A percentile compares a stretch with the other conserved stretches of the same genome.
Evolutionary conservation across 2,329 filamentous ascomycete species (phyloP).

Genomic region (Elsinoe arachidis): DNA sequence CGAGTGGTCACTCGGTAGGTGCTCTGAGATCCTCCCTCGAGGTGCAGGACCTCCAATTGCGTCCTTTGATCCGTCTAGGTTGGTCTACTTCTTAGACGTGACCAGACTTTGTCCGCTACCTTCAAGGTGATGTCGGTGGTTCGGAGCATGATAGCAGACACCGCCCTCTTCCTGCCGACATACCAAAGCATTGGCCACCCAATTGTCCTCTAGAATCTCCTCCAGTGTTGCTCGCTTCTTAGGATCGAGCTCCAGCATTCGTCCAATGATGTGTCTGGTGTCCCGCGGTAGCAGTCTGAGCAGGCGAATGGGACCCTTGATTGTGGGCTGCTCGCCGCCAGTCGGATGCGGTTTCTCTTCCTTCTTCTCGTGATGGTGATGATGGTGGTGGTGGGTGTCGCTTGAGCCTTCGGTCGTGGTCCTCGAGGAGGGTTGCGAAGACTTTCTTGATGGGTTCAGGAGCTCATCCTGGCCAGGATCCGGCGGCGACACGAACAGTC

Average conservation of each 20-base stretch:
- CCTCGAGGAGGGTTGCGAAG: slow-evolving; percentile 10
- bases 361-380: slow-evolving; percentile 17
- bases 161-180: slow-evolving; percentile 73
- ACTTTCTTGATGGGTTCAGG: slow-evolving; percentile 19
- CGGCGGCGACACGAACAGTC: slow-evolving; percentile 79
- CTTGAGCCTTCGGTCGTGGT: slow-evolving; percentile 16
- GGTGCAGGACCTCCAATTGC: too few relatives aligned
- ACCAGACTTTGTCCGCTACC: slow-evolving; percentile 44
- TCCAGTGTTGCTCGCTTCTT: slow-evolving; percentile 73
- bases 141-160: slow-evolving; percentile 59
- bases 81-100: slow-evolving; percentile 12
- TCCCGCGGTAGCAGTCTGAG: slow-evolving; percentile 80
- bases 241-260: slow-evolving; percentile 87
- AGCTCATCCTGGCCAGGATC: slow-evolving; percentile 52
- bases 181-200: slow-evolving; percentile 77
- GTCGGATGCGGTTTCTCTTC: slow-evolving; percentile 20
- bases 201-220: slow-evolving; percentile 79
- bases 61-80: not conserved
- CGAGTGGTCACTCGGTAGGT: too few relatives aligned
- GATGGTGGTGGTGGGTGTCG: slow-evolving; percentile 14
- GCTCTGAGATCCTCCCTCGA: too few relatives aligned
- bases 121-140: slow-evolving; percentile 79
- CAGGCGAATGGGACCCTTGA: slow-evolving; percentile 87
- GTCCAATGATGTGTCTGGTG: slow-evolving; percentile 77
- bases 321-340: slow-evolving; percentile 43